Evolutionary conservation across 2,329 filamentous ascomycete species (phyloP).

Genomic region (Diaporthe nobilis): DNA sequence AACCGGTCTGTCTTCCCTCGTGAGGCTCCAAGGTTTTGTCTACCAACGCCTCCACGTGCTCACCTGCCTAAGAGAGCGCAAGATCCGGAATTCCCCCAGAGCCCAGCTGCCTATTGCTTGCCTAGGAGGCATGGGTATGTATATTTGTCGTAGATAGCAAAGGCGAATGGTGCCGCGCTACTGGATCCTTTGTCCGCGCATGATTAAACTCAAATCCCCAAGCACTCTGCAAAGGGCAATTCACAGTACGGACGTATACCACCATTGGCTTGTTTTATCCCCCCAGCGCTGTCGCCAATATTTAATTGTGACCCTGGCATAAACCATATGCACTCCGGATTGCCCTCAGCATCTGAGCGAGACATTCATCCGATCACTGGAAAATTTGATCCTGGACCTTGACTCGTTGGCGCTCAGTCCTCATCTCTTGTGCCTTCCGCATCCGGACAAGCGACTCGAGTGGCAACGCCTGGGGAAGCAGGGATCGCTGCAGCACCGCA

Average conservation of each 20-base stretch:
- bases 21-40: neutral
- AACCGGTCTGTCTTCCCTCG: neutral
- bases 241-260: neutral
- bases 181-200: constrained; percentile 2
- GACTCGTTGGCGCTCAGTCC: constrained; percentile 19
- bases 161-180: neutral
- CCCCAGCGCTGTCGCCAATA: neutral
- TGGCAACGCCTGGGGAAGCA: constrained; percentile 31
- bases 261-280: neutral
- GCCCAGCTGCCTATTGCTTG: constrained; percentile 9
- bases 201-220: constrained; percentile 16
- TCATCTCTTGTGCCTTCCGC: constrained; percentile 23
- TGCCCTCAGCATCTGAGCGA: neutral
- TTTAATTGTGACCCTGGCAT: neutral
- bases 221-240: neutral
- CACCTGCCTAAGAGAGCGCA: constrained; percentile 25
- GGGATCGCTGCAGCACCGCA: constrained; percentile 3
- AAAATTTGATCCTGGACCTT: constrained; percentile 15
- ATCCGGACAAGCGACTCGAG: constrained; percentile 29
- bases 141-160: neutral
- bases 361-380: neutral
- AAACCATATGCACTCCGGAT: neutral
- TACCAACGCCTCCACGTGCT: neutral
- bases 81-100: neutral
- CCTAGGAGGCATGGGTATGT: neutral